A percentile compares a stretch with the other conserved stretches of the same genome.
Evolutionary conservation across 352 stramenopile genomes (phyloP).

Genomic region (Pythium rhizo-oryzae): DNA sequence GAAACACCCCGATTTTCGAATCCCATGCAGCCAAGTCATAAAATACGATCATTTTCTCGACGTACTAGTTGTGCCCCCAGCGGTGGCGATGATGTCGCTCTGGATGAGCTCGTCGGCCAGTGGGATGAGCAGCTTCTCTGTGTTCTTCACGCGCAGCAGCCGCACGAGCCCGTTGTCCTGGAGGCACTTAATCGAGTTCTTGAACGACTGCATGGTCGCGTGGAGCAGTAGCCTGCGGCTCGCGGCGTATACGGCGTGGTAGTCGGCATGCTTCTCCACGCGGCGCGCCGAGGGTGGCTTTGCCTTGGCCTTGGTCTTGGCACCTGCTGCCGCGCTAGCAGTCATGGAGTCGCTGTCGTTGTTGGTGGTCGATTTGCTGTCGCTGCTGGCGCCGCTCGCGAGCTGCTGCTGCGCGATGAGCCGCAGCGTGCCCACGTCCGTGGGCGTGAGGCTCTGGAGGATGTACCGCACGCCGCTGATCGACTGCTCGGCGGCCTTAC

Average conservation of each 20-base stretch:
- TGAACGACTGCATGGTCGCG: conserved; percentile 52
- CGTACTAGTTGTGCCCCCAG: background rate
- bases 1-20: no score
- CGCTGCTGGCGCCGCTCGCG: no score
- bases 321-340: background rate
- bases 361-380: no score
- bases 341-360: no score
- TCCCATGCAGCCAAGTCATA: no score
- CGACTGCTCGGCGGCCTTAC: conserved; percentile 21
- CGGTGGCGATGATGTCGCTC: conserved; percentile 34
- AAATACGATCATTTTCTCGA: no score
- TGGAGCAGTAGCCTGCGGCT: conserved; percentile 57
- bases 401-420: conserved; percentile 25
- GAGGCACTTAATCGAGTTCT: conserved; percentile 65
- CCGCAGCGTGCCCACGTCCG: conserved; percentile 22
- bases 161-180: conserved; percentile 60
- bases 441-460: conserved; percentile 27
- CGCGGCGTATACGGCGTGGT: conserved; percentile 53
- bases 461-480: conserved; percentile 29
- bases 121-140: conserved; percentile 56
- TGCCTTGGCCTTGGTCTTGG: background rate
- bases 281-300: no score
- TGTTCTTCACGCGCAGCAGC: conserved; percentile 36
- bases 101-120: conserved; percentile 44
- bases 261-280: conserved; percentile 30